Evolutionary conservation across 805 yeast genomes (phyloP).

Genomic region (Candida vartiovaarae): DNA sequence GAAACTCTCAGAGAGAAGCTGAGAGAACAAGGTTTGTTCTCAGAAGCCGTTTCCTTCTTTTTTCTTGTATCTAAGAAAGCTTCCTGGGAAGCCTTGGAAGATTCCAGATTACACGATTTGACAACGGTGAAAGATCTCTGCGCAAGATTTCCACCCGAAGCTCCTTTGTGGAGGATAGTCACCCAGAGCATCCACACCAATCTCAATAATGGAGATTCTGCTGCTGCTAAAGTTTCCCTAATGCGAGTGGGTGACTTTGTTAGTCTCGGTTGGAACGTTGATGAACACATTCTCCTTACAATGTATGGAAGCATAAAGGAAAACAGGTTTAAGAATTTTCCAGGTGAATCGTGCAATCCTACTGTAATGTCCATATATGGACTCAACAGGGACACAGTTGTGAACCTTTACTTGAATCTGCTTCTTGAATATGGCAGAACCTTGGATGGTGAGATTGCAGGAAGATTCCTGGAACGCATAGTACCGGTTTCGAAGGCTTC

Average conservation of each 20-base stretch:
- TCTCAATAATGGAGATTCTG: background rate
- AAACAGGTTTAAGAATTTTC: slow-evolving; percentile 16
- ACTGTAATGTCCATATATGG: slow-evolving; percentile 5
- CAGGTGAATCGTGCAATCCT: slow-evolving; percentile 8
- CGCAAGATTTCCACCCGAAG: slow-evolving; percentile 1
- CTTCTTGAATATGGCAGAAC: slow-evolving; percentile 5
- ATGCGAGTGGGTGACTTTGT: background rate
- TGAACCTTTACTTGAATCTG: slow-evolving; percentile 15
- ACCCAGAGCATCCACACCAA: slow-evolving; percentile 1
- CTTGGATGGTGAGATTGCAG: background rate
- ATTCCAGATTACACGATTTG: slow-evolving; percentile 8
- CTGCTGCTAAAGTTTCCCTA: background rate
- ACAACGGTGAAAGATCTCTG: slow-evolving; percentile 11
- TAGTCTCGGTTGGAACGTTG: slow-evolving; percentile 10
- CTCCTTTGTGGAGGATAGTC: slow-evolving; percentile 8
- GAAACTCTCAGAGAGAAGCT: slow-evolving; percentile 6
- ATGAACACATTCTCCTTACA: slow-evolving; percentile 8
- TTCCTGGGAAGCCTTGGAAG: slow-evolving; percentile 11
- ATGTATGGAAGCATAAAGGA: slow-evolving; percentile 18
- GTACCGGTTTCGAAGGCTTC: slow-evolving; percentile 16
- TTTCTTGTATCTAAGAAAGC: slow-evolving; percentile 5
- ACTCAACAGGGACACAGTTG: slow-evolving; percentile 8
- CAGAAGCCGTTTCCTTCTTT: slow-evolving; percentile 15
- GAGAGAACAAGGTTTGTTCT: slow-evolving; percentile 6
- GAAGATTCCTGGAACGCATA: slow-evolving; percentile 17